phyloP scores from a whole-genome alignment of 805 yeast species.

The Metschnikowia kofuensis region DNA sequence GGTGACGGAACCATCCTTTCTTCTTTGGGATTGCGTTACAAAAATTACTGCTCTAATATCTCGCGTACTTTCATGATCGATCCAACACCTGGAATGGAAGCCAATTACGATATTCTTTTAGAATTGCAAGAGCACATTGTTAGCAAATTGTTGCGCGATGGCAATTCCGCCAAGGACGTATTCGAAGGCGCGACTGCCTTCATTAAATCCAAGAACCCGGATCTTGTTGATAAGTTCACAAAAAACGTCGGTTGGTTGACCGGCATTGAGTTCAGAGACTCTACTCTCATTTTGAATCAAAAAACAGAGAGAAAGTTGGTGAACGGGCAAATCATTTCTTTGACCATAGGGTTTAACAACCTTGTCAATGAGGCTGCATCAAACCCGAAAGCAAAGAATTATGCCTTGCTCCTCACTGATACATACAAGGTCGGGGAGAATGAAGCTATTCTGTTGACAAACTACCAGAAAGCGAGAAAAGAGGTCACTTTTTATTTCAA shows the following conservation, averaged over 20 bases:
- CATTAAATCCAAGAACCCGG: slow-evolving; percentile 60
- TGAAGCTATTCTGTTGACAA: slow-evolving; percentile 67
- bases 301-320: slow-evolving; percentile 67
- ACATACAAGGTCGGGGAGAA: slow-evolving; percentile 67
- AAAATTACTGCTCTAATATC: slow-evolving; percentile 82
- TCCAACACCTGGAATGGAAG: slow-evolving; percentile 76
- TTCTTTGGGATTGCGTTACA: slow-evolving; percentile 82
- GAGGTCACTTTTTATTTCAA: slow-evolving; percentile 85
- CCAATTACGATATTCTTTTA: slow-evolving; percentile 73
- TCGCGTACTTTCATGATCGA: slow-evolving; percentile 88
- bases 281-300: slow-evolving; percentile 65
- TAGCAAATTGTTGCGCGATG: slow-evolving; percentile 55
- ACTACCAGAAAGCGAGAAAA: slow-evolving; percentile 63
- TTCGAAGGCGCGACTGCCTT: slow-evolving; percentile 61
- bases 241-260: slow-evolving; percentile 85
- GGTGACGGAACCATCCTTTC: slow-evolving; percentile 78
- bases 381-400: slow-evolving; percentile 52
- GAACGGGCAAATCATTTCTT: slow-evolving; percentile 71
- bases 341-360: slow-evolving; percentile 74
- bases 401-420: slow-evolving; percentile 75
- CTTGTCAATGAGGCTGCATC: slow-evolving; percentile 46
- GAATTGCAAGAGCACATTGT: slow-evolving; percentile 67
- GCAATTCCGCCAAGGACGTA: slow-evolving; percentile 62
- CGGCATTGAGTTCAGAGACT: slow-evolving; percentile 87
- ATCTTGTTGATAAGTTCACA: slow-evolving; percentile 59